These are phyloP conservation scores for Fonsecaea nubica DNA, from an alignment of 2,329 filamentous ascomycete species.

Conservation along the genomic window DNA sequence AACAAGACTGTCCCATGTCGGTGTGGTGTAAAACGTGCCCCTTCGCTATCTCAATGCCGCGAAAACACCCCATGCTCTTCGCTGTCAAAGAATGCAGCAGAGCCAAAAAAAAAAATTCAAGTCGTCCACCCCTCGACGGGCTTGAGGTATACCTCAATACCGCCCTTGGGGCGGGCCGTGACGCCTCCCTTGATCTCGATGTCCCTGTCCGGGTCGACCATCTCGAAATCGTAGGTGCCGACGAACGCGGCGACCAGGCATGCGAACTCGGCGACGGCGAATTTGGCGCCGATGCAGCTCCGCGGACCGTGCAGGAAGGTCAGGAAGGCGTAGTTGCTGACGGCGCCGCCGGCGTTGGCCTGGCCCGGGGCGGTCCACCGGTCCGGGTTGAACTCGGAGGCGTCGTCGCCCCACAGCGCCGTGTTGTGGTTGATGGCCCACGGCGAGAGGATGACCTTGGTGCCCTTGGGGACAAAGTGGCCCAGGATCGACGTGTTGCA, in stretches of 20 bases:
- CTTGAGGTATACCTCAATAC: slow-evolving; percentile 72
- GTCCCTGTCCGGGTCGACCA: slow-evolving; percentile 67
- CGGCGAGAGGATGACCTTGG: slow-evolving; percentile 68
- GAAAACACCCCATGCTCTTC: too few species aligned
- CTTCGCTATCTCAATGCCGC: too few species aligned
- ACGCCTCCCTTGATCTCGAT: slow-evolving; percentile 72
- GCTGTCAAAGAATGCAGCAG: too few species aligned
- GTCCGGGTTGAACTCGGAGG: slow-evolving; percentile 77
- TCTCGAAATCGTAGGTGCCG: slow-evolving; percentile 72
- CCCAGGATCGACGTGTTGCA: slow-evolving; percentile 70
- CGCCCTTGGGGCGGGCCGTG: slow-evolving; percentile 74
- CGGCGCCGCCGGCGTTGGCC: slow-evolving; percentile 69
- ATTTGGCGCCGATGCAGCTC: slow-evolving; percentile 42
- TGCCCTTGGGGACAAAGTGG: slow-evolving; percentile 72
- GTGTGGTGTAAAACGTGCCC: too few species aligned
- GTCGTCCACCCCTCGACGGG: slow-evolving; percentile 70
- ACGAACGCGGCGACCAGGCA: slow-evolving; percentile 79
- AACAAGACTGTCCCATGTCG: too few species aligned
- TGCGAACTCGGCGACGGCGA: slow-evolving; percentile 80
- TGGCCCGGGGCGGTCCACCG: slow-evolving; percentile 67
- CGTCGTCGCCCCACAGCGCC: slow-evolving; percentile 77
- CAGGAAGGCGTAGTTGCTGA: slow-evolving; percentile 73
- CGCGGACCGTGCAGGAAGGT: slow-evolving; percentile 74
- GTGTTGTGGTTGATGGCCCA: slow-evolving; percentile 73
- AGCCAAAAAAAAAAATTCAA: not conserved